Base-by-base conservation (phyloP, 768 basidiomycete species). In the Butyriboletus loyo region DNA sequence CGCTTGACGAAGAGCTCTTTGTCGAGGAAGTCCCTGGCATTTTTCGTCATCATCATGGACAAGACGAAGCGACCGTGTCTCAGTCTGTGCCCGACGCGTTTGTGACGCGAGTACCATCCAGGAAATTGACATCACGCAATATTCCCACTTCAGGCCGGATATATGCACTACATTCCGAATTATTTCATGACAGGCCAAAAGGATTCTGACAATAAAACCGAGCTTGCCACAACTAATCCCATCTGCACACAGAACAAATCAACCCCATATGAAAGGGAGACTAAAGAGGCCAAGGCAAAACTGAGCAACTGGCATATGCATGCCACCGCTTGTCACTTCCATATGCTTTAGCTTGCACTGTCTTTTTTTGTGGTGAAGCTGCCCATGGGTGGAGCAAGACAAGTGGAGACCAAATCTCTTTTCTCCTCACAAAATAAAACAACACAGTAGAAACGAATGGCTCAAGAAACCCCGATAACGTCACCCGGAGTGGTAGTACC, bases 1-100 rank as follows among this genome's bases (percentile, higher is more conserved):
- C 72, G 72, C 6, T 73, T 70, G 40, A 79, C 73, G 35, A 71
- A 71, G 27, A 79, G 62, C 35, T 80, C 76, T 49, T 80, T 79
- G 21, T 74, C 71, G 32, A 80, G 71, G 52, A 72, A 79, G 52
- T 79, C 74, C 30, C 57, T 63, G 15, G 70, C 67, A 50, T 53
- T 55, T 39, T 55, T 60, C 8, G 68, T 68, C 13, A 66, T 58
- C 69, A 66, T 70, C 46, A 46, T 52, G 58, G 58, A 22, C 22
- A n/a, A 46, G 51, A 21, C n/a, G 14, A 49, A 45, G 27, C 10
- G 5, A 8, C 7, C 8, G 36, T 13, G 19, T 32, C n/a, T n/a
- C n/a, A n/a, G n/a, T n/a, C 5, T 32, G 34, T 11, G 22, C n/a
- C 3, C 19, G 41, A 48, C 54, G 58, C 62, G 58, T 32, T 21